Evolutionary conservation across 202 grass and related monocot species (phyloP).

Genomic region (Dendrocalamus latiflorus): DNA sequence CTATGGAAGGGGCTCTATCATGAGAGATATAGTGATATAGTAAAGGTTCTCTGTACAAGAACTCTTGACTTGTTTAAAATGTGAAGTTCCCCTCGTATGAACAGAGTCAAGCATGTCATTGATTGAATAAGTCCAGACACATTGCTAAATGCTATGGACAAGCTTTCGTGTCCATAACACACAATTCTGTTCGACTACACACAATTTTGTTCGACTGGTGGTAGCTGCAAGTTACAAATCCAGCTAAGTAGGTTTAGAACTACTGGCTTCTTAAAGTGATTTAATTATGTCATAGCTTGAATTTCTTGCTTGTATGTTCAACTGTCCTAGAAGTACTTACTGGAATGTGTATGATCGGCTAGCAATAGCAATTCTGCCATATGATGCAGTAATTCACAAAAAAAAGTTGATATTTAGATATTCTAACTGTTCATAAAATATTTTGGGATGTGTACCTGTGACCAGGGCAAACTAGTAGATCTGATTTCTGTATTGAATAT

Average conservation of each 20-base stretch:
- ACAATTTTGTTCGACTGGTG: neutral
- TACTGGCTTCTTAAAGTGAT: neutral
- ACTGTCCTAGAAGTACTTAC: neutral
- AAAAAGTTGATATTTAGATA: neutral
- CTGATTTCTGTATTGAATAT: neutral
- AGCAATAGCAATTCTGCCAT: neutral
- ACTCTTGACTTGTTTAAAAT: conserved; percentile 12
- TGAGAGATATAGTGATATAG: conserved; percentile 63
- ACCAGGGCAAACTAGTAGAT: neutral
- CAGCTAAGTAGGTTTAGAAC: neutral
- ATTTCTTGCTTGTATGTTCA: neutral
- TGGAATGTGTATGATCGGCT: neutral
- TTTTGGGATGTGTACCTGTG: neutral
- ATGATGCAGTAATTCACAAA: neutral
- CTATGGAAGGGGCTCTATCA: conserved; percentile 83
- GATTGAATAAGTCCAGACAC: neutral
- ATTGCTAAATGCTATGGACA: neutral
- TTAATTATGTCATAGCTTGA: neutral
- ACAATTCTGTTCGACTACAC: neutral
- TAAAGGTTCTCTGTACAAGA: conserved; percentile 54
- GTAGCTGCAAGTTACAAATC: neutral
- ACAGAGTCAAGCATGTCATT: neutral
- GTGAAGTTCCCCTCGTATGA: neutral
- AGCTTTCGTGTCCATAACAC: neutral
- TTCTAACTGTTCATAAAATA: neutral